A percentile compares a stretch with the other conserved stretches of the same genome.
phyloP scores from a whole-genome alignment of 495 filamentous ascomycete species.

The Xylaria bambusicola region DNA sequence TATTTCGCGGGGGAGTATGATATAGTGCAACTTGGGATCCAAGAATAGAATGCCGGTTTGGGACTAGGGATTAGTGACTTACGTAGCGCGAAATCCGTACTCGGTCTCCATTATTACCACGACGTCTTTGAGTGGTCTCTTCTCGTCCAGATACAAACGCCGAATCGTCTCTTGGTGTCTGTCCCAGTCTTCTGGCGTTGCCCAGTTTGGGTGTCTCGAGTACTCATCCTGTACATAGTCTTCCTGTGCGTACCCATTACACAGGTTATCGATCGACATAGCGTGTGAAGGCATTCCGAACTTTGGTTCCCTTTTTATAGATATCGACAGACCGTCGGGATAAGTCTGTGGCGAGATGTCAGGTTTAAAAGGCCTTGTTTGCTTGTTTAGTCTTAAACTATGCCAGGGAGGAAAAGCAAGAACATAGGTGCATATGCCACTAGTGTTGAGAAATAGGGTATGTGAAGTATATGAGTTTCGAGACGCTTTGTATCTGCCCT shows the following conservation, averaged over 20 bases:
- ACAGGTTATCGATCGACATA: constrained; percentile 21
- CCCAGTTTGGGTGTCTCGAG: constrained; percentile 15
- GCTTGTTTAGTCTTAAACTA: too few relatives aligned
- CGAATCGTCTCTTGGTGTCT: constrained; percentile 32
- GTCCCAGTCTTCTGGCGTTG: constrained; percentile 33
- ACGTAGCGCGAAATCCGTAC: constrained; percentile 36
- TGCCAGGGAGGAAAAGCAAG: too few relatives aligned
- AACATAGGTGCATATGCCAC: too few relatives aligned
- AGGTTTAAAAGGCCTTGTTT: too few relatives aligned
- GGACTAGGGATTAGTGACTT: constrained; percentile 26
- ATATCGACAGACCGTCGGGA: too few relatives aligned
- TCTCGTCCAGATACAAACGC: constrained; percentile 36
- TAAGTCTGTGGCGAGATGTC: too few relatives aligned
- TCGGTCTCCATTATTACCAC: constrained; percentile 99
- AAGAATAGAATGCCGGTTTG: constrained; percentile 5
- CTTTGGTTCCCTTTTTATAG: not conserved
- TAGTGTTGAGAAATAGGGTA: too few relatives aligned
- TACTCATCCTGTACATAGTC: constrained; percentile 8
- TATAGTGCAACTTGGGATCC: not conserved
- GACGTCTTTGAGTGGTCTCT: constrained; percentile 48
- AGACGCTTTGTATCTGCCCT: not conserved
- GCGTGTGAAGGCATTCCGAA: constrained; percentile 19
- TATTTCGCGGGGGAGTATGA: constrained; percentile 4
- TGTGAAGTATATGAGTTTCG: too few relatives aligned
- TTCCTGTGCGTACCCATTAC: constrained; percentile 13